These are phyloP conservation scores for Brassica hybrid DNA, from an alignment of 441 rosid genomes.

Conservation along the genomic window DNA sequence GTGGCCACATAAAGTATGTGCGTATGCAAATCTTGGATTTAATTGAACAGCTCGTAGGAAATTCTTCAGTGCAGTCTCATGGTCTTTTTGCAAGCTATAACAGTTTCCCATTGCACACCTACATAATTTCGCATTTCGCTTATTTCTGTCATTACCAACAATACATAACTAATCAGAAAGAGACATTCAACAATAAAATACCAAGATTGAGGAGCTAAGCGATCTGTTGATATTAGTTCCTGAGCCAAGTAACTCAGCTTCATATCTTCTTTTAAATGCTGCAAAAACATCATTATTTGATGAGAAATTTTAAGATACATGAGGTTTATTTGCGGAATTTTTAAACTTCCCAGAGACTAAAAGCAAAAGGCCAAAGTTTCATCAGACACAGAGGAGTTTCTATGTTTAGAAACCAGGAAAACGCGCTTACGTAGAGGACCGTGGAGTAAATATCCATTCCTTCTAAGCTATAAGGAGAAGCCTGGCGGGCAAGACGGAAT, in stretches of 20 bases:
- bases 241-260: conserved; percentile 95
- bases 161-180: conserved; percentile 5
- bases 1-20: conserved; percentile 95
- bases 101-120: conserved; percentile 99
- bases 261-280: conserved; percentile 99
- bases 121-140: conserved; percentile 42
- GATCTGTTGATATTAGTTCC: conserved; percentile 89
- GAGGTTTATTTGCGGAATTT: too few species aligned
- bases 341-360: conserved; percentile 2
- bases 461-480: conserved; percentile 90
- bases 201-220: conserved; percentile 98
- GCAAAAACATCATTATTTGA: conserved; percentile 28
- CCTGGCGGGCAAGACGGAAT: conserved; percentile 78
- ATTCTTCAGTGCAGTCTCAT: conserved; percentile 93
- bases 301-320: conserved; percentile 14
- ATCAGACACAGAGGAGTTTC: conserved; percentile 15
- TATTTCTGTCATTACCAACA: conserved; percentile 2
- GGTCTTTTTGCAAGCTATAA: conserved; percentile 98
- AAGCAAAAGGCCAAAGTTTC: conserved; percentile 15
- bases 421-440: conserved; percentile 83
- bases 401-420: conserved; percentile 21
- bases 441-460: conserved; percentile 97
- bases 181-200: conserved; percentile 33
- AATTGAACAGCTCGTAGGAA: conserved; percentile 92
- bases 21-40: conserved; percentile 91